Conservation (phyloP, 1,139 yeast species). For the Magnusiomyces suaveolens region DNA sequence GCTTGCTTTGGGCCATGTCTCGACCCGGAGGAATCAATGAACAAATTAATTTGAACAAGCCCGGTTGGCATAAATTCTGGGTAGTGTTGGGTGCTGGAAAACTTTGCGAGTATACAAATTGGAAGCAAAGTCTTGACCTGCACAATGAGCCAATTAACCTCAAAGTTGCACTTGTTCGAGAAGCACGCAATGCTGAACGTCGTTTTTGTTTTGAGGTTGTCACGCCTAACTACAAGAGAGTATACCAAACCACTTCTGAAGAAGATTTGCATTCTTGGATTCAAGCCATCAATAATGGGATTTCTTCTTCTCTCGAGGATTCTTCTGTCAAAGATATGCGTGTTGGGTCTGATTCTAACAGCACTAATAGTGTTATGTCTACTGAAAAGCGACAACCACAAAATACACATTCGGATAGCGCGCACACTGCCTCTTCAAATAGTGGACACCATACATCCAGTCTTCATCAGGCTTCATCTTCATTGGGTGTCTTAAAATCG, state of each 20-base stretch:
- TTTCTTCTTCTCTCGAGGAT: conserved; percentile 22
- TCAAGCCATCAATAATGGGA: conserved; percentile 38
- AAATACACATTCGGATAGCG: too few species aligned
- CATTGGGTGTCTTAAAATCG: background rate
- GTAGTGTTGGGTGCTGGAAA: conserved; percentile 62
- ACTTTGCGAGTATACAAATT: conserved; percentile 64
- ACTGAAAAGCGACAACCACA: background rate
- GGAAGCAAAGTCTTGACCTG: conserved; percentile 61
- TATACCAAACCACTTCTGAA: conserved; percentile 67
- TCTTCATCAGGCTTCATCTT: background rate
- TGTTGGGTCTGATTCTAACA: background rate
- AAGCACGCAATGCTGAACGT: conserved; percentile 39
- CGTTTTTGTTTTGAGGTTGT: conserved; percentile 65
- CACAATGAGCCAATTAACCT: conserved; percentile 65
- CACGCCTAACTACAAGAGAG: conserved; percentile 62
- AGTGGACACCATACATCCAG: too few species aligned
- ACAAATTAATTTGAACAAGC: conserved; percentile 56
- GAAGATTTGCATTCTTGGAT: conserved; percentile 68
- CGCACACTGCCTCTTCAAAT: too few species aligned
- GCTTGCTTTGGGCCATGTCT: conserved; percentile 50
- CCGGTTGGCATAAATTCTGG: conserved; percentile 90
- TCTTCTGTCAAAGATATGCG: background rate
- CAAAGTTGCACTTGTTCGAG: conserved; percentile 58
- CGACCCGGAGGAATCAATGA: conserved; percentile 34
- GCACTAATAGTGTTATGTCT: background rate